These are phyloP conservation scores for Geotrichum bryndzae DNA, from an alignment of 1,139 yeast species.

Conservation along the genomic window DNA sequence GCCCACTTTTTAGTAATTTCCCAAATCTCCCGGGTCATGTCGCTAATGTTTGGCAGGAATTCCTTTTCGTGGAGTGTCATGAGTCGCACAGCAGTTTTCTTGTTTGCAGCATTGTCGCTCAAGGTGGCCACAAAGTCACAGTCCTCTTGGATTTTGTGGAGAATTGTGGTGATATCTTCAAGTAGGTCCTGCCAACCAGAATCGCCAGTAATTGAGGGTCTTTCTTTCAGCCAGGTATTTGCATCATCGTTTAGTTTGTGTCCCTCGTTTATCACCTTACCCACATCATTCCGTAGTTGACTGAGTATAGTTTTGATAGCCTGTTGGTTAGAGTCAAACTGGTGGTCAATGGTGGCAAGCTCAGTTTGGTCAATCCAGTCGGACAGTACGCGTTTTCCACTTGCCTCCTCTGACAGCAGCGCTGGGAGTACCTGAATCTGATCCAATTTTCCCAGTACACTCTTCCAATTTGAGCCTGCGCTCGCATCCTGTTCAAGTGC, in stretches of 20 bases:
- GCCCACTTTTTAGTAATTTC: slow-evolving; percentile 21
- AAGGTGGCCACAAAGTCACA: slow-evolving; percentile 27
- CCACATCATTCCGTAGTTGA: slow-evolving; percentile 21
- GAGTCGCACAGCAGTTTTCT: slow-evolving; percentile 22
- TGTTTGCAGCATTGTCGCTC: slow-evolving; percentile 24
- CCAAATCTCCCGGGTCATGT: slow-evolving; percentile 24
- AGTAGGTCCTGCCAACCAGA: slow-evolving; percentile 20
- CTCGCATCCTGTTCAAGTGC: slow-evolving; percentile 25
- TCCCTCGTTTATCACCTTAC: slow-evolving; percentile 22
- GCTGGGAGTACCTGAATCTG: slow-evolving; percentile 16
- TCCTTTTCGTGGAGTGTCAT: slow-evolving; percentile 27
- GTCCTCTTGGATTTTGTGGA: slow-evolving; percentile 27
- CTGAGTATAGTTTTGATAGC: slow-evolving; percentile 17
- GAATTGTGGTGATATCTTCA: slow-evolving; percentile 30
- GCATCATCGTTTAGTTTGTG: slow-evolving; percentile 20
- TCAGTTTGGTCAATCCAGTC: slow-evolving; percentile 27
- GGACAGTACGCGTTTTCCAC: slow-evolving; percentile 17
- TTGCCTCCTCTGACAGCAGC: slow-evolving; percentile 15
- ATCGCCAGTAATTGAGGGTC: slow-evolving; percentile 11
- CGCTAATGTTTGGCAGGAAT: slow-evolving; percentile 26
- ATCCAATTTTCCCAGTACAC: slow-evolving; percentile 19
- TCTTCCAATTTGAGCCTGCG: slow-evolving; percentile 26
- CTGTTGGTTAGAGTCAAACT: slow-evolving; percentile 16
- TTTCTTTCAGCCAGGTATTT: slow-evolving; percentile 18
- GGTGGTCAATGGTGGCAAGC: slow-evolving; percentile 18